A percentile compares a stretch with the other conserved stretches of the same genome.
Evolutionary conservation across 1,284 basidiomycete species (phyloP).

Genomic region (Ganoderma resinaceum): DNA sequence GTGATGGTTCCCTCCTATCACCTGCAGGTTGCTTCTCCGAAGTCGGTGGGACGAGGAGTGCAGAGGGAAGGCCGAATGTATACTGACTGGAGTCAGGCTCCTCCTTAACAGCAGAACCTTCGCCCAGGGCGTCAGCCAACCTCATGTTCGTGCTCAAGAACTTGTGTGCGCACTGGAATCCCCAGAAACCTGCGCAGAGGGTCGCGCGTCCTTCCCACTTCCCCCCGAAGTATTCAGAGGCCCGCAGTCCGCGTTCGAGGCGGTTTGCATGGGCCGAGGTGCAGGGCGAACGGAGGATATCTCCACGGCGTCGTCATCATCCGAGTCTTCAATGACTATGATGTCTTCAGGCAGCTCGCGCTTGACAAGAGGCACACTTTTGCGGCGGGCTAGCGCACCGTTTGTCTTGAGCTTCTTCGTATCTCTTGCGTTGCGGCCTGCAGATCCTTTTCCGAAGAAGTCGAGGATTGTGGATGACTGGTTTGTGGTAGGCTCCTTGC

Average conservation of each 20-base stretch:
- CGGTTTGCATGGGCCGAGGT: slow-evolving; percentile 3
- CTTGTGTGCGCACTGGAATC: slow-evolving; percentile 21
- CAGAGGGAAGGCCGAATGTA: not conserved
- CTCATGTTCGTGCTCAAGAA: not conserved
- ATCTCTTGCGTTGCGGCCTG: slow-evolving; percentile 13
- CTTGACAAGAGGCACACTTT: not conserved
- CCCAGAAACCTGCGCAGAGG: not conserved
- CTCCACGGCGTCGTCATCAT: slow-evolving; percentile 43
- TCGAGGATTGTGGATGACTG: slow-evolving; percentile 54
- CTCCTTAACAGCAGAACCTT: slow-evolving; percentile 17
- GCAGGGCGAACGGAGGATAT: slow-evolving; percentile 10
- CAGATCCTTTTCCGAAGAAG: slow-evolving; percentile 50
- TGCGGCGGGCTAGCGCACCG: not conserved
- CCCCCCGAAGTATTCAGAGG: not conserved
- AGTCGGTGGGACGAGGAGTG: not conserved
- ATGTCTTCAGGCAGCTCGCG: slow-evolving; percentile 44
- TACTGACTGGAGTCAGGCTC: slow-evolving; percentile 1
- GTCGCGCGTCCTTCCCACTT: not conserved
- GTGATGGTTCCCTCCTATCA: slow-evolving; percentile 7
- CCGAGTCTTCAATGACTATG: slow-evolving; percentile 65
- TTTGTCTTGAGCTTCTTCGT: slow-evolving; percentile 24
- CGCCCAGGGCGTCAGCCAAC: slow-evolving; percentile 11
- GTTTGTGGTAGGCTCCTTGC: slow-evolving; percentile 40
- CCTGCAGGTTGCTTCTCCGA: not conserved
- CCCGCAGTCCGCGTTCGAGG: not conserved